Evolutionary conservation across 2,329 filamentous ascomycete species (phyloP).

Genomic region (Metarhizium humberi): DNA sequence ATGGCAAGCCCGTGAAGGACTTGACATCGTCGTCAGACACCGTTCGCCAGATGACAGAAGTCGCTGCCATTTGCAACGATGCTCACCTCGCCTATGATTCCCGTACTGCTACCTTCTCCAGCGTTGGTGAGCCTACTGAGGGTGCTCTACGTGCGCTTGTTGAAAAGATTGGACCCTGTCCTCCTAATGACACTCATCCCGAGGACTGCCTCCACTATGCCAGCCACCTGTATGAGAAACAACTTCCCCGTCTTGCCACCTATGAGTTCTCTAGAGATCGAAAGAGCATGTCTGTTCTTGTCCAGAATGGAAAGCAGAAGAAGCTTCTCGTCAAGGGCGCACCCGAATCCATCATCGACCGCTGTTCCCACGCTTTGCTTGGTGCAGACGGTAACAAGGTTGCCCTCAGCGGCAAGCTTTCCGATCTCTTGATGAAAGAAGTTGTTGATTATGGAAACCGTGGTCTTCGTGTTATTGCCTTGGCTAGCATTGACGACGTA

Average conservation of each 20-base stretch:
- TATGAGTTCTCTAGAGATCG: constrained; percentile 96
- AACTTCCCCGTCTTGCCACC: constrained; percentile 67
- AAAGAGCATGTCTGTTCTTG: constrained; percentile 98
- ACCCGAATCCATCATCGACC: constrained; percentile 86
- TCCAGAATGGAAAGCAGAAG: constrained; percentile 58
- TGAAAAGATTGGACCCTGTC: constrained; percentile 86
- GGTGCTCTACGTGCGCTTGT: constrained; percentile 83
- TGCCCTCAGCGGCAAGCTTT: constrained; percentile 58
- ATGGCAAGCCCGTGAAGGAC: constrained; percentile 60
- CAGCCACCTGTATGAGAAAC: constrained; percentile 75
- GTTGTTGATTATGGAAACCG: constrained; percentile 84
- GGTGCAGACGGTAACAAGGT: constrained; percentile 73
- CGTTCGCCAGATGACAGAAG: constrained; percentile 66
- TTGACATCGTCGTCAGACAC: constrained; percentile 65
- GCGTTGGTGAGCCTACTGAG: constrained; percentile 90
- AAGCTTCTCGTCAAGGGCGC: constrained; percentile 93
- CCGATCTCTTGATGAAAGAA: constrained; percentile 64
- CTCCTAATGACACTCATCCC: constrained; percentile 42
- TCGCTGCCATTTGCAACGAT: constrained; percentile 79
- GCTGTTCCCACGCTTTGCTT: constrained; percentile 74
- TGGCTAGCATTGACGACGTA: constrained; percentile 76
- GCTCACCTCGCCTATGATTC: constrained; percentile 73
- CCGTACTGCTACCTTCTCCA: constrained; percentile 65
- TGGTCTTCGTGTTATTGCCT: constrained; percentile 87
- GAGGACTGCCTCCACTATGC: constrained; percentile 67